A percentile compares a stretch with the other conserved stretches of the same genome.
These are phyloP conservation scores for Rhynchosporium agropyri DNA, from an alignment of 2,329 filamentous ascomycete species.

Conservation along the genomic window DNA sequence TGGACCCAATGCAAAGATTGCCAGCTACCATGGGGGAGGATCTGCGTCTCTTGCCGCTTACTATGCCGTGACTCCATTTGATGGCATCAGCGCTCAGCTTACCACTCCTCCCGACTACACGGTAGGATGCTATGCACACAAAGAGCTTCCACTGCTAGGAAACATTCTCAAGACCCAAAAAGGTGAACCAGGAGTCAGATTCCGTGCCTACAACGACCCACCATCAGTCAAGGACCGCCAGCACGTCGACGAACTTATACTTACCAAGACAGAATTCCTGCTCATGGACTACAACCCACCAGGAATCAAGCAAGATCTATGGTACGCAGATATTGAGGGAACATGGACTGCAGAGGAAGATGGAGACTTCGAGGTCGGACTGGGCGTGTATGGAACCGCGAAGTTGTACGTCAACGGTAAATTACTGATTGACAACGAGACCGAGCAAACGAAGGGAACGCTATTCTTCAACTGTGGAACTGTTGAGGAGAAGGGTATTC, in stretches of 20 bases:
- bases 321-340: conserved; percentile 47
- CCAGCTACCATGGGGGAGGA: conserved; percentile 64
- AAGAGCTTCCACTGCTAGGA: conserved; percentile 62
- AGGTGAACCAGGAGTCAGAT: conserved; percentile 57
- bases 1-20: conserved; percentile 59
- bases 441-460: conserved; percentile 40
- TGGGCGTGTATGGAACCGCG: conserved; percentile 42
- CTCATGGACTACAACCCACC: conserved; percentile 55
- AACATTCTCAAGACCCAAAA: conserved; percentile 53
- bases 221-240: conserved; percentile 51
- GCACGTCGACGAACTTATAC: conserved; percentile 53
- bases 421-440: conserved; percentile 44
- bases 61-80: conserved; percentile 71
- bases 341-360: conserved; percentile 39
- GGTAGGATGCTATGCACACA: conserved; percentile 66
- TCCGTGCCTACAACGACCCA: conserved; percentile 61
- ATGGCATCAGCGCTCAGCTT: conserved; percentile 64
- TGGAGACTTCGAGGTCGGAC: conserved; percentile 41
- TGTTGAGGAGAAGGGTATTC: conserved; percentile 40
- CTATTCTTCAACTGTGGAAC: conserved; percentile 43
- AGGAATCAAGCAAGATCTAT: conserved; percentile 42
- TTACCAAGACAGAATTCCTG: conserved; percentile 49
- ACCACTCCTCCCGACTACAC: conserved; percentile 51
- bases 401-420: conserved; percentile 44
- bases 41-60: conserved; percentile 63